Evolutionary conservation across 2,329 filamentous ascomycete species (phyloP), one percentile per base, ranked within the genome.

Genomic region (Botryosphaeria dothidea): DNA sequence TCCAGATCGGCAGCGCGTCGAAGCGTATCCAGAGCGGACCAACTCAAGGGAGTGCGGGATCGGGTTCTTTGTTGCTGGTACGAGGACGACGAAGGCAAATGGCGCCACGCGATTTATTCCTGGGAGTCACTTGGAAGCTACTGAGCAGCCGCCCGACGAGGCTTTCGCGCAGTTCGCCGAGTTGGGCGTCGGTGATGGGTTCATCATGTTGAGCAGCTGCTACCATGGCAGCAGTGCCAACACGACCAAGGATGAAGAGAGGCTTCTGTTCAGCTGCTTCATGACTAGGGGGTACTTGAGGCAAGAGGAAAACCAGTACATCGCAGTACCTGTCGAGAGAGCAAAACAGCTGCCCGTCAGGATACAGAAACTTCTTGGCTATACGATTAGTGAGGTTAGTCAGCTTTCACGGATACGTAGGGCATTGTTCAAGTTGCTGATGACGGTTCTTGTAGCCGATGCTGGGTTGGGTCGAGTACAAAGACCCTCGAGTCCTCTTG

Each of bases 291-390:
- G 76, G 3, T 77, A 68, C 56, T 61, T 79, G 29, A 69, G 77
- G 7, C 75, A 78, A 64, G 77, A 79, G 65, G 78, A 80, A 68
- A 80, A 79, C 49, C 75, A 78, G 65, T 79, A 75, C 62, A 69
- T 80, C n/a, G 69, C 72, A 0, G 70, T 69, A 19, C 65, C 68
- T 23, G 38, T 71, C 8, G 69, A 71, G 41, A 70, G 69, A 54
- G 69, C 72, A 29, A 65, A 70, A 48, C 54, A 71, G 65, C 45
- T 70, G 25, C 68, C 70, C 4, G 52, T 57, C 1, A 29, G 38
- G 0, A 17, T 68, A 13, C 67, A 71, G 62, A 49, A 66, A 52
- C 66, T 69, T 29, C 64, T 68, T n/a, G 69, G 70, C 0, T 71
- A 69, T 61, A 65, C 67, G 2, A 48, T 69, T 13, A 69, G 67